Percentiles rank a stretch among this genome's conserved stretches.
phyloP scores from a whole-genome alignment of 257 asterid genomes.

The Echites panduratus region DNA sequence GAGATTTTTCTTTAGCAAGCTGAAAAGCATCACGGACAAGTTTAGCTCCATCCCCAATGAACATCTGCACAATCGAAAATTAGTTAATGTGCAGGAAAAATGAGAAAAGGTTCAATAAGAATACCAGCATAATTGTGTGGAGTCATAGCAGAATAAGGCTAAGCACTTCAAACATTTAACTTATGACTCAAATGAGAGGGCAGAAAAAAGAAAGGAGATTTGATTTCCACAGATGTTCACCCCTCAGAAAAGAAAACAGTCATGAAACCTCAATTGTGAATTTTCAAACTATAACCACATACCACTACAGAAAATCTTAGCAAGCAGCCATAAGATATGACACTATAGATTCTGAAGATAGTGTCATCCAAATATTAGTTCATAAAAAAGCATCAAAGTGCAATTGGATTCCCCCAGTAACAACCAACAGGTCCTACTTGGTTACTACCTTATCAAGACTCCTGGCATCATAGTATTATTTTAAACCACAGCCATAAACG shows the following conservation, averaged over 20 bases:
- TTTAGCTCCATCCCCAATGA: conserved; percentile 87
- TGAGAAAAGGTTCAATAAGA: background rate
- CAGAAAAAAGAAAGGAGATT: background rate
- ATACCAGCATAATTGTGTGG: background rate
- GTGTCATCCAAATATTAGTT: background rate
- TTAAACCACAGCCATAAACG: background rate
- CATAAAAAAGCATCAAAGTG: background rate
- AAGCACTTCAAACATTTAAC: background rate
- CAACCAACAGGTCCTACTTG: background rate
- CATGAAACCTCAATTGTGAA: background rate
- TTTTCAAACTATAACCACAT: background rate
- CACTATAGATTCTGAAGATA: background rate
- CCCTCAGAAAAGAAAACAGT: background rate
- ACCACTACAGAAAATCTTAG: background rate
- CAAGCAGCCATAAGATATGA: background rate
- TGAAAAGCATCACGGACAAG: conserved; percentile 92
- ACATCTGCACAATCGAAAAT: conserved; percentile 48
- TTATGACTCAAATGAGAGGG: too few species aligned
- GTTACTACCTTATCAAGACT: background rate
- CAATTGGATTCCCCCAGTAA: background rate
- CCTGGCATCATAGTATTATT: background rate
- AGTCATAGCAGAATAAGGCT: background rate
- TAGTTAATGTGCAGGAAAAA: conserved; percentile 7
- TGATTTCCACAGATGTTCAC: background rate
- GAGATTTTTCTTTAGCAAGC: conserved; percentile 93